A percentile compares a stretch with the other conserved stretches of the same genome.
phyloP scores from a whole-genome alignment of 495 filamentous ascomycete species.

The Penicillium lividum region DNA sequence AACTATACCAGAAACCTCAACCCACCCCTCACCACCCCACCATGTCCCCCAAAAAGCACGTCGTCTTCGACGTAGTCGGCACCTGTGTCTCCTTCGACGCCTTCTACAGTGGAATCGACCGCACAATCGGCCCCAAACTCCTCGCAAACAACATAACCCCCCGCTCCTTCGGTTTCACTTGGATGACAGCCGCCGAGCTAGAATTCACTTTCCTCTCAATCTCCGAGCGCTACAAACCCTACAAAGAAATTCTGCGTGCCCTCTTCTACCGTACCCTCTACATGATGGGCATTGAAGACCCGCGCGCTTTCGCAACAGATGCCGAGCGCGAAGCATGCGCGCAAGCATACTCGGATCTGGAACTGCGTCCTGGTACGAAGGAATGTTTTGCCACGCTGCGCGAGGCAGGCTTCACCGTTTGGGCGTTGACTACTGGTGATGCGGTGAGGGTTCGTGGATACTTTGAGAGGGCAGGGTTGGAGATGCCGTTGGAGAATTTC shows the following conservation, averaged over 20 bases:
- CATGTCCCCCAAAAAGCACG: slow-evolving; percentile 31
- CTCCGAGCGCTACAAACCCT: slow-evolving; percentile 38
- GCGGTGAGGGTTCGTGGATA: slow-evolving; percentile 38
- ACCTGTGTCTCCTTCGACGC: slow-evolving; percentile 44
- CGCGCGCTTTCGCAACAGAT: slow-evolving; percentile 38
- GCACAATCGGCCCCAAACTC: slow-evolving; percentile 30
- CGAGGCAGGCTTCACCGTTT: slow-evolving; percentile 39
- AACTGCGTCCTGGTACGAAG: slow-evolving; percentile 28
- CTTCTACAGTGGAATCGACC: slow-evolving; percentile 35
- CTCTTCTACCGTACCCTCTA: slow-evolving; percentile 44
- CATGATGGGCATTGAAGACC: slow-evolving; percentile 38
- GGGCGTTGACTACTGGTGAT: slow-evolving; percentile 47
- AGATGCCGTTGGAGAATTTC: slow-evolving; percentile 43
- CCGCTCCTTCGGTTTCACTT: slow-evolving; percentile 39
- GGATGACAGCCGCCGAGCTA: slow-evolving; percentile 44
- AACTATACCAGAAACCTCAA: not conserved
- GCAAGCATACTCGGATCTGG: slow-evolving; percentile 32
- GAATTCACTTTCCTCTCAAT: slow-evolving; percentile 47
- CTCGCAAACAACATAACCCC: slow-evolving; percentile 33
- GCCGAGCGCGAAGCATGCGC: slow-evolving; percentile 32
- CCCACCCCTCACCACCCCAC: slow-evolving; percentile 1
- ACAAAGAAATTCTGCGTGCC: slow-evolving; percentile 32
- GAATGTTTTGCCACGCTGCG: slow-evolving; percentile 36
- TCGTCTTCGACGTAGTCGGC: slow-evolving; percentile 49
- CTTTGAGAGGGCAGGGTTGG: slow-evolving; percentile 34